These are phyloP conservation scores for Phaeosphaeria sp. DNA, from an alignment of 2,329 filamentous ascomycete genomes.

Conservation along the genomic window DNA sequence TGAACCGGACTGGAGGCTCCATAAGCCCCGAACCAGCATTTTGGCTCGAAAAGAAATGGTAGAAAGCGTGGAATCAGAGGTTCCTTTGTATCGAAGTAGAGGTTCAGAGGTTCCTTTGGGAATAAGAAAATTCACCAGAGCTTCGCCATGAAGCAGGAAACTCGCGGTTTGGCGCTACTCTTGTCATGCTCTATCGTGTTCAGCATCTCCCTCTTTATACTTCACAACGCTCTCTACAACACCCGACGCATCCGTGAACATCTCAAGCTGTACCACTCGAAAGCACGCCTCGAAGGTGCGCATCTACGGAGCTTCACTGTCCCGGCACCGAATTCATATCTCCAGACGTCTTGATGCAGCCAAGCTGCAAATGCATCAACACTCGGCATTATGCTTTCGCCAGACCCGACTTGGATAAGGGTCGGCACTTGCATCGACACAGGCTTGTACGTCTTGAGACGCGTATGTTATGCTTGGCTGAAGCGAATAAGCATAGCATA, in stretches of 20 bases:
- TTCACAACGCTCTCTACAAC: not conserved
- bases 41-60: slow-evolving; percentile 8
- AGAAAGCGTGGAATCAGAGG: slow-evolving; percentile 22
- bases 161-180: slow-evolving; percentile 18
- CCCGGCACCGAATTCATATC: not conserved
- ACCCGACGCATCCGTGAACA: not conserved
- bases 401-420: not conserved
- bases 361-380: slow-evolving; percentile 3
- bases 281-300: too few species aligned
- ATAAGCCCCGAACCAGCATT: slow-evolving; percentile 12
- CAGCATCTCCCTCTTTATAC: slow-evolving; percentile 1
- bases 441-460: not conserved
- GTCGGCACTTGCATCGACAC: not conserved
- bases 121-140: slow-evolving; percentile 25
- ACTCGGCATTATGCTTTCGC: not conserved
- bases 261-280: not conserved
- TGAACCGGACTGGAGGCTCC: too few species aligned
- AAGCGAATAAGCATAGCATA: slow-evolving; percentile 4
- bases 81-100: slow-evolving; percentile 10
- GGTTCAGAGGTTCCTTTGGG: slow-evolving; percentile 26
- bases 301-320: not conserved
- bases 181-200: slow-evolving; percentile 35
- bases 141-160: slow-evolving; percentile 22
- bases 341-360: slow-evolving; percentile 7
- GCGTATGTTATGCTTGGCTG: slow-evolving; percentile 10